Evolutionary conservation across 1,284 basidiomycete species (phyloP).

Genomic region (Vanrija sp.): DNA sequence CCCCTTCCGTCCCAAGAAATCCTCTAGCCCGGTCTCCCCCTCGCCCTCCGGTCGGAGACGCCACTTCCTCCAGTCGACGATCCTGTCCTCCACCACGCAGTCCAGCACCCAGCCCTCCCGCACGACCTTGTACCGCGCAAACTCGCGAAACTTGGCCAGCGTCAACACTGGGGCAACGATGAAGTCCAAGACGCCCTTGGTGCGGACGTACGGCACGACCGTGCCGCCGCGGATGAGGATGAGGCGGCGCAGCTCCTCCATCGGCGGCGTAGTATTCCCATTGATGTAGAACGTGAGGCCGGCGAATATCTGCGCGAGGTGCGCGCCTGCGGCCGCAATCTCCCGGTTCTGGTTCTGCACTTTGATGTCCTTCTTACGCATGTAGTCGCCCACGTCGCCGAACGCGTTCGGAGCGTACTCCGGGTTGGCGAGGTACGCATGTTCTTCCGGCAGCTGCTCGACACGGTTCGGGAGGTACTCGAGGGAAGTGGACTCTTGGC

Average conservation of each 20-base stretch:
- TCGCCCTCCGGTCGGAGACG: slow-evolving; percentile 19
- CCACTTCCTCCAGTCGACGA: slow-evolving; percentile 52
- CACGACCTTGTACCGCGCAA: slow-evolving; percentile 78
- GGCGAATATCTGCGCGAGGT: slow-evolving; percentile 60
- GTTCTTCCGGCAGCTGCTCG: slow-evolving; percentile 8
- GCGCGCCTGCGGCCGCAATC: slow-evolving; percentile 48
- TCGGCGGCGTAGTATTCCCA: slow-evolving; percentile 81
- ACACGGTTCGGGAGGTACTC: not conserved
- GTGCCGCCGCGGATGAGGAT: slow-evolving; percentile 78
- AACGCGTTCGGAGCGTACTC: slow-evolving; percentile 76
- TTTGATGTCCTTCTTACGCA: slow-evolving; percentile 84
- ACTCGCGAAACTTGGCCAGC: slow-evolving; percentile 80
- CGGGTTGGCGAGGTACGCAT: slow-evolving; percentile 36
- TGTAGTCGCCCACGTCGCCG: slow-evolving; percentile 79
- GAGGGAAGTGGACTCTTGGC: not conserved
- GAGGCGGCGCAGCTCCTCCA: slow-evolving; percentile 75
- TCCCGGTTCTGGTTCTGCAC: slow-evolving; percentile 76
- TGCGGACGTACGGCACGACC: slow-evolving; percentile 59
- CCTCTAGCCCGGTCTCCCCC: slow-evolving; percentile 24
- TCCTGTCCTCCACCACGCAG: slow-evolving; percentile 60
- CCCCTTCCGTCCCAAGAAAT: slow-evolving; percentile 17
- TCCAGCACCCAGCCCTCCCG: slow-evolving; percentile 81
- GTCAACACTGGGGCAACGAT: slow-evolving; percentile 87
- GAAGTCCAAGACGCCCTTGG: slow-evolving; percentile 50
- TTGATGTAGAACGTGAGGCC: slow-evolving; percentile 83